Conservation (phyloP, 495 filamentous ascomycete species). For the Usnea hakonensis region DNA sequence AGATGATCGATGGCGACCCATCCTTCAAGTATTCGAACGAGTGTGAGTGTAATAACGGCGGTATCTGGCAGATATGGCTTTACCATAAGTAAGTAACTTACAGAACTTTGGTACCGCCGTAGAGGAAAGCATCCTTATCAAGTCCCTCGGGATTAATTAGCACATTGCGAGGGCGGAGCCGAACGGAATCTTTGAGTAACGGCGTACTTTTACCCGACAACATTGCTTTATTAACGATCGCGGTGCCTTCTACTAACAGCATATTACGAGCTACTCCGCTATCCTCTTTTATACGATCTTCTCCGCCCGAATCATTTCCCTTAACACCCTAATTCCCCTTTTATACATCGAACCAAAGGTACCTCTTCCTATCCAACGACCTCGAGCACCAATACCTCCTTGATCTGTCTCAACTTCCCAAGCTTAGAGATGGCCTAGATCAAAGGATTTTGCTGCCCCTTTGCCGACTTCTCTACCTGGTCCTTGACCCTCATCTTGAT, state of each 20-base stretch:
- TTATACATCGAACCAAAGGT: no score
- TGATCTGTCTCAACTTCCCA: no score
- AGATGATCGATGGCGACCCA: constrained; percentile 53
- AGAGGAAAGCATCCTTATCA: constrained; percentile 94
- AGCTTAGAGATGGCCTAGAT: no score
- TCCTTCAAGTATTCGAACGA: constrained; percentile 65
- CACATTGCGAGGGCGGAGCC: constrained; percentile 77
- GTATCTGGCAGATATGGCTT: constrained; percentile 54
- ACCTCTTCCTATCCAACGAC: no score
- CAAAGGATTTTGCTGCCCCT: no score
- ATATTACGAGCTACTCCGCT: constrained; percentile 96
- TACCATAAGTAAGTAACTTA: constrained; percentile 85
- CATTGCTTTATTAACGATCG: constrained; percentile 99
- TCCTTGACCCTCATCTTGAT: no score
- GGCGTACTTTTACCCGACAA: constrained; percentile 96
- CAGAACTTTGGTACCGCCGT: constrained; percentile 93
- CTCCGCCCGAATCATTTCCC: no score
- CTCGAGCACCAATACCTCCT: no score
- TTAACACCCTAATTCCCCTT: no score
- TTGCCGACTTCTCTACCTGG: no score
- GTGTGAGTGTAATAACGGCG: constrained; percentile 56
- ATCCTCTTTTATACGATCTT: constrained; percentile 94
- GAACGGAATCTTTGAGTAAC: constrained; percentile 89
- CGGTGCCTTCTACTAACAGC: constrained; percentile 84
- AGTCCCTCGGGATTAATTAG: constrained; percentile 78